Base-by-base conservation (phyloP, 805 yeast species). In the Candida saitoana region DNA sequence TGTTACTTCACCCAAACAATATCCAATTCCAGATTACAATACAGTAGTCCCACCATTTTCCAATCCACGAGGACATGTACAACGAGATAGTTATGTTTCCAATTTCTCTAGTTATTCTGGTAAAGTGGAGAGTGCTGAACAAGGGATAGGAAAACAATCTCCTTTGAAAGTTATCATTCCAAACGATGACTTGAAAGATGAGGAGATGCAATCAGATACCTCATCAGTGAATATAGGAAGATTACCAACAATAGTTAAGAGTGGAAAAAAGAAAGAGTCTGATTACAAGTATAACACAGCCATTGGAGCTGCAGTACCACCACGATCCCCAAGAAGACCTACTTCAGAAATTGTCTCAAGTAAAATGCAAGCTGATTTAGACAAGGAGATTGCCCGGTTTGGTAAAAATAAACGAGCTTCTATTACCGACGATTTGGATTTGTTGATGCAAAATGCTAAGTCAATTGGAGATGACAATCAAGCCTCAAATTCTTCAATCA, bases 301-400 rank as follows among this genome's bases (percentile, higher is more conserved):
- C 17, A 54, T 68, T 27, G 72, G 66, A 33, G 54, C 54, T 4
- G 52, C 69, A 3, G 54, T 69, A 2, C 74, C 74, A 2, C 63
- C 71, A 1, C 56, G 74, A 40, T 67, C 71, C 29, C 55, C 55
- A 5, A 53, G 64, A 36, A 50, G 74, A 43, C 74, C 74, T 5
- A 58, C 58, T 19, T 63, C 68, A 44, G 65, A 49, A 25, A 44
- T 43, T 6, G 34, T 42, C 15, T 27, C 43, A 18, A 42, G 36
- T 38, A 41, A 27, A 6, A 39, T 25, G 9, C 41, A 31, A n/a
- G 43, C 39, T 8, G 48, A 41, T 15, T 41, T 40, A 17, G 30
- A 36, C 12, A 35, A 34, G 18, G 50, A 45, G 19, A 25, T 40
- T 20, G 49, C 42, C 9, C 42, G 36, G 7, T 18, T 37, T 15